Evolutionary conservation across 2,329 filamentous ascomycete species (phyloP).

Genomic region (Pestalotiopsis sp.): DNA sequence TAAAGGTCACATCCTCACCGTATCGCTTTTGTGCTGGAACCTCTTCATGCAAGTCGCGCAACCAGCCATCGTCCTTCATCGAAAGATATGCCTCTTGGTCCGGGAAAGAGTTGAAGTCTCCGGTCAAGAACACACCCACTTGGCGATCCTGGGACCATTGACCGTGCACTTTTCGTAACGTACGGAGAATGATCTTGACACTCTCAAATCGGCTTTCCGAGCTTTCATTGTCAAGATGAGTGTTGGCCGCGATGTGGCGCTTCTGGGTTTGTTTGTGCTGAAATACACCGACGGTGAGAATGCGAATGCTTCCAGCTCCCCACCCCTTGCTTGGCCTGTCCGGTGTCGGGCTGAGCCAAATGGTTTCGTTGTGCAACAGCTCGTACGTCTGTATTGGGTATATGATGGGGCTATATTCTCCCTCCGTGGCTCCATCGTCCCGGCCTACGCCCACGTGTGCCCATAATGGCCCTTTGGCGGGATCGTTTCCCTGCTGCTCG

Average conservation of each 20-base stretch:
- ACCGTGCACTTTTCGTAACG: constrained; percentile 51
- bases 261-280: constrained; percentile 49
- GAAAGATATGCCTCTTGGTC: constrained; percentile 58
- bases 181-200: constrained; percentile 48
- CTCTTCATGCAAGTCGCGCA: constrained; percentile 41
- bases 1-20: constrained; percentile 57
- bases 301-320: constrained; percentile 61
- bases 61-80: constrained; percentile 27
- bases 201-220: constrained; percentile 57
- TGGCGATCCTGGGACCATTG: constrained; percentile 35
- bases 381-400: constrained; percentile 66
- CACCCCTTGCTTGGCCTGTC: constrained; percentile 72
- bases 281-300: constrained; percentile 67
- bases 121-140: constrained; percentile 60
- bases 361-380: constrained; percentile 61
- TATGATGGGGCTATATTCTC: constrained; percentile 84
- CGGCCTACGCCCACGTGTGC: constrained; percentile 66
- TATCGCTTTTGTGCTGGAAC: constrained; percentile 37
- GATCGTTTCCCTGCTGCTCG: constrained; percentile 28
- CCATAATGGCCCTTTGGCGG: constrained; percentile 58
- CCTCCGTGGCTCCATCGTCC: constrained; percentile 64
- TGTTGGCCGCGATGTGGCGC: constrained; percentile 63
- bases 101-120: constrained; percentile 71
- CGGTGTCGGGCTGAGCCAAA: constrained; percentile 79
- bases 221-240: constrained; percentile 70